Base-by-base conservation (phyloP, 768 basidiomycete species). In the Gloeopeniophorella convolvens region DNA sequence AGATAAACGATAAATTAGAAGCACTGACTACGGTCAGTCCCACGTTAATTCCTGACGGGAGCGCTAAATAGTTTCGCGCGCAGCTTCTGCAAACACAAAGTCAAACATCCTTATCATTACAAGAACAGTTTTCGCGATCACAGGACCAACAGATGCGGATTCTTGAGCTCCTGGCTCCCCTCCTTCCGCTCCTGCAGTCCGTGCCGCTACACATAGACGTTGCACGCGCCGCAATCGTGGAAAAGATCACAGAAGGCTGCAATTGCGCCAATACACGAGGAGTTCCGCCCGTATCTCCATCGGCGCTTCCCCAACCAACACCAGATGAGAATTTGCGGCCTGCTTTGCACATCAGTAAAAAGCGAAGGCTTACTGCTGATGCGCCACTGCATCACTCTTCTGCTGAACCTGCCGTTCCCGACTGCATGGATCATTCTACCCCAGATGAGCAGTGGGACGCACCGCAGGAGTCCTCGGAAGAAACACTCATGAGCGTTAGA, bases 111-210 rank as follows among this genome's bases (percentile, higher is more conserved):
- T 48, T 42, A 20, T 48, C 42, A 15, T 41, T 58, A 13, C 57
- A 59, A 34, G 53, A 51, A 12, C 57, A 59, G 36, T 40, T 57
- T 26, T 56, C 54, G 13, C 39, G 42, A 26, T 12, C 28, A 4
- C 57, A 83, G 43, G 75, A 79, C 18, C 83, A 85, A 55, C 82
- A 85, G 60, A 70, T 66, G 16, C 70, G 73, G 11, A 72, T 84
- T 0, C 62, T 85, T 2, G 61, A 77, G 20, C 68, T 78, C 10
- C 64, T 88, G 1, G 54, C 77, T 0, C 82, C 85, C 6, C 63
- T 88, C 13, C 63, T 83, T 2, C 82, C 85, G 23, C 65, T 83
- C 4, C 51, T 85, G 1, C 80, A 84, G 51, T 67, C 77, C 8
- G 56, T 86, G 16, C 78, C 82, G 1, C 62, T 76, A 1, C 80